phyloP scores from a whole-genome alignment of 352 stramenopile genomes.

The Thraustochytrium striatum region DNA sequence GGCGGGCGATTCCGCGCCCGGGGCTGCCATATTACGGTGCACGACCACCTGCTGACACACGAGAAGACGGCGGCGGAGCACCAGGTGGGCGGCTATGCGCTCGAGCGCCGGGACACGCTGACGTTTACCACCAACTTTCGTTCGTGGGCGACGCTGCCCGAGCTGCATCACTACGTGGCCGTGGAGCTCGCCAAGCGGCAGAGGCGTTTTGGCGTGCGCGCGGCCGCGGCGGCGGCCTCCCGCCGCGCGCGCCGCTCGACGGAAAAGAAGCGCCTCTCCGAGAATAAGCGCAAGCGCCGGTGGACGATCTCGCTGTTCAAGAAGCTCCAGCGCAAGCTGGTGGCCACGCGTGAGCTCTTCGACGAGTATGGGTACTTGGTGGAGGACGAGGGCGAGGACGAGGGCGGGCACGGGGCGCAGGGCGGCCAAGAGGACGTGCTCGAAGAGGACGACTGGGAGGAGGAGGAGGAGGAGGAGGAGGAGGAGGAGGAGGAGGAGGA shows the following conservation, averaged over 20 bases:
- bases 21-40: neutral
- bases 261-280: neutral
- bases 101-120: slow-evolving; percentile 5
- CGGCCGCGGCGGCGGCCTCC: neutral
- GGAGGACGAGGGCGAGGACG: too few relatives aligned
- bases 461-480: neutral
- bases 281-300: too few relatives aligned
- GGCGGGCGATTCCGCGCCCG: slow-evolving; percentile 8
- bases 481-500: neutral
- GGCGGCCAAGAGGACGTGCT: neutral
- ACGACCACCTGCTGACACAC: neutral
- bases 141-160: neutral
- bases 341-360: too few relatives aligned
- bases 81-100: neutral
- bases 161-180: slow-evolving; percentile 5
- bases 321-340: too few relatives aligned
- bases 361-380: too few relatives aligned
- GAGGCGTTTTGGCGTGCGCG: too few relatives aligned
- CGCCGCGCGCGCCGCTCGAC: too few relatives aligned
- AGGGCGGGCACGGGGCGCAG: neutral
- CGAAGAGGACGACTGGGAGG: slow-evolving; percentile 9
- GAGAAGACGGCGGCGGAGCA: neutral
- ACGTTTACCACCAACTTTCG: slow-evolving; percentile 13
- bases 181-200: neutral
- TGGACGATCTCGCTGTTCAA: too few relatives aligned